Conservation (phyloP, 306 rosid species). For the Neltuma alba region DNA sequence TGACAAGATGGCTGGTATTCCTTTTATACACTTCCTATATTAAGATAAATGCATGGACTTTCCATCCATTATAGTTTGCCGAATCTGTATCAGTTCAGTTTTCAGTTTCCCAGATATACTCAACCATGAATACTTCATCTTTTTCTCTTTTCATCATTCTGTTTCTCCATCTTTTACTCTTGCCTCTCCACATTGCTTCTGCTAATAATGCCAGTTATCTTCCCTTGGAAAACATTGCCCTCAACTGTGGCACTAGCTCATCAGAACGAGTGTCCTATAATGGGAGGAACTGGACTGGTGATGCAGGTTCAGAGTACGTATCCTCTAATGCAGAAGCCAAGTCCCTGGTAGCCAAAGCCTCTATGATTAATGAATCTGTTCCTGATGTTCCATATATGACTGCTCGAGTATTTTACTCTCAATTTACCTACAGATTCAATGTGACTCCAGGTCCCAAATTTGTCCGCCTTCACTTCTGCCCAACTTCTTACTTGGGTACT, state of each 20-base stretch:
- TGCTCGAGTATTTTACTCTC: conserved; percentile 43
- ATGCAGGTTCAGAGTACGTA: conserved; percentile 32
- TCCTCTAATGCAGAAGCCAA: conserved; percentile 25
- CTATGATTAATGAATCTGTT: conserved; percentile 5
- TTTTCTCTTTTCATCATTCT: conserved; percentile 10
- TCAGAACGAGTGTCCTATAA: conserved; percentile 24
- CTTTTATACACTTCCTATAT: not conserved
- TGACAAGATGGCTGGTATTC: not conserved
- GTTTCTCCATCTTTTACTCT: not conserved
- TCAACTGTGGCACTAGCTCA: conserved; percentile 40
- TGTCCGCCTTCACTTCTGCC: conserved; percentile 49
- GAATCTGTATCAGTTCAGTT: not conserved
- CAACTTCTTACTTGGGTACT: conserved; percentile 35
- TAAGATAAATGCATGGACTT: not conserved
- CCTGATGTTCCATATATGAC: conserved; percentile 43
- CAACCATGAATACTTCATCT: not conserved
- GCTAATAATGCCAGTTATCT: conserved; percentile 27
- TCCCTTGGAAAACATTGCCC: conserved; percentile 40
- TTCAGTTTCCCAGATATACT: not conserved
- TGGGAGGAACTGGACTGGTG: conserved; percentile 45
- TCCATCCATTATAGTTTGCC: not conserved
- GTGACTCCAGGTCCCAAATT: conserved; percentile 48
- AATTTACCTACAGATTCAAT: conserved; percentile 44
- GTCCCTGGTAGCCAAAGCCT: conserved; percentile 25
- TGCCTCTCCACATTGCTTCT: conserved; percentile 6